phyloP scores from a whole-genome alignment of 306 rosid species.

The Fagus crenata region DNA sequence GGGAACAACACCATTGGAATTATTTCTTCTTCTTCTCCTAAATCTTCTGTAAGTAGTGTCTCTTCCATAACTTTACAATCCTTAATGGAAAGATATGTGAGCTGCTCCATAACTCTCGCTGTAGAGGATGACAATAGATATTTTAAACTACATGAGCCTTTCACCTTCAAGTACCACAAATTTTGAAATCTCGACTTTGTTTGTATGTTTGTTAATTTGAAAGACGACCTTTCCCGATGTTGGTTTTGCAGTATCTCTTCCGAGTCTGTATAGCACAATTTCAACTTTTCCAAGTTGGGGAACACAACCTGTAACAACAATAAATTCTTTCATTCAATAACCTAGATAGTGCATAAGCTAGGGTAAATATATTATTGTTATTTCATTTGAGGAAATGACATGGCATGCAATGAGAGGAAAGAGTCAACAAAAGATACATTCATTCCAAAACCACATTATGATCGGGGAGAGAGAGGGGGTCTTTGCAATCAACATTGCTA shows the following conservation, averaged over 20 bases:
- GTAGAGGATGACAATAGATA: conserved; percentile 22
- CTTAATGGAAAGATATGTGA: conserved; percentile 16
- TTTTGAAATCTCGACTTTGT: conserved; percentile 9
- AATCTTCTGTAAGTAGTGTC: not conserved
- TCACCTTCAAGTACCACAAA: conserved; percentile 8
- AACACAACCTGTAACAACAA: conserved; percentile 12
- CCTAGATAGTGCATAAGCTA: no score
- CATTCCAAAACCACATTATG: no score
- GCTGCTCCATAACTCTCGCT: conserved; percentile 16
- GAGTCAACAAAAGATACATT: no score
- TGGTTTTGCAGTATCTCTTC: conserved; percentile 17
- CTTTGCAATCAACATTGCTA: no score
- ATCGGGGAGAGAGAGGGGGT: no score
- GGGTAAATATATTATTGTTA: no score
- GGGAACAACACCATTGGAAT: not conserved
- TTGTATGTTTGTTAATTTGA: no score
- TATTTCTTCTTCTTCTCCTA: not conserved
- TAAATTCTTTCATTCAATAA: not conserved
- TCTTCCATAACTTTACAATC: conserved; percentile 18
- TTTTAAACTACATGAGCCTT: conserved; percentile 1
- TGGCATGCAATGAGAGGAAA: no score
- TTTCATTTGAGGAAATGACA: no score
- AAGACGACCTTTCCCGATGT: not conserved
- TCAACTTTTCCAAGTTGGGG: conserved; percentile 27
- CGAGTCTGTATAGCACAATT: conserved; percentile 12